These are phyloP conservation scores for Tritrichomonas musculus DNA, from an alignment of 208 protist species.

Conservation along the genomic window DNA sequence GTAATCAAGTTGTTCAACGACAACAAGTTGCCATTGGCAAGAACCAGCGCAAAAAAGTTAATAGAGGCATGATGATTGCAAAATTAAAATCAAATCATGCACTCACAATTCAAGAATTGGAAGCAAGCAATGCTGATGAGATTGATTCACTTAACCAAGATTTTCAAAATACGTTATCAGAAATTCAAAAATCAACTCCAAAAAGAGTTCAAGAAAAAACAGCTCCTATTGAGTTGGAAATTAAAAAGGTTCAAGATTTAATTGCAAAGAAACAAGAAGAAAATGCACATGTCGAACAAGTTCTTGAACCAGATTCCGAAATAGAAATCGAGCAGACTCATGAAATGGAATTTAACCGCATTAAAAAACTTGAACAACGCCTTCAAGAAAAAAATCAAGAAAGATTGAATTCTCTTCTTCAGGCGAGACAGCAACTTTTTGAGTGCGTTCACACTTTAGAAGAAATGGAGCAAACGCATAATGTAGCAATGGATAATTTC, in stretches of 20 bases:
- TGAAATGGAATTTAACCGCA: neutral
- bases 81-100: neutral
- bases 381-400: neutral
- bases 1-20: neutral
- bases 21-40: neutral
- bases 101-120: neutral
- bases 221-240: neutral
- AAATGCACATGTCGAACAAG: neutral
- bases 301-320: neutral
- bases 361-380: neutral
- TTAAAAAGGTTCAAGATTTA: neutral
- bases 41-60: neutral
- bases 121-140: neutral
- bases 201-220: neutral
- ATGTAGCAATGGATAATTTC: neutral
- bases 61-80: neutral
- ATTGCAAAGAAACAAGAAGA: neutral
- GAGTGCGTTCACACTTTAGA: neutral
- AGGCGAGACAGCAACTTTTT: neutral
- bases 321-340: neutral
- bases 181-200: neutral
- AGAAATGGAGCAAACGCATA: neutral
- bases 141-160: neutral
- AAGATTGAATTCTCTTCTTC: neutral
- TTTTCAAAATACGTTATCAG: neutral